Conservation (phyloP, 176 grass and related monocot genomes). For the Phyllostachys edulis region DNA sequence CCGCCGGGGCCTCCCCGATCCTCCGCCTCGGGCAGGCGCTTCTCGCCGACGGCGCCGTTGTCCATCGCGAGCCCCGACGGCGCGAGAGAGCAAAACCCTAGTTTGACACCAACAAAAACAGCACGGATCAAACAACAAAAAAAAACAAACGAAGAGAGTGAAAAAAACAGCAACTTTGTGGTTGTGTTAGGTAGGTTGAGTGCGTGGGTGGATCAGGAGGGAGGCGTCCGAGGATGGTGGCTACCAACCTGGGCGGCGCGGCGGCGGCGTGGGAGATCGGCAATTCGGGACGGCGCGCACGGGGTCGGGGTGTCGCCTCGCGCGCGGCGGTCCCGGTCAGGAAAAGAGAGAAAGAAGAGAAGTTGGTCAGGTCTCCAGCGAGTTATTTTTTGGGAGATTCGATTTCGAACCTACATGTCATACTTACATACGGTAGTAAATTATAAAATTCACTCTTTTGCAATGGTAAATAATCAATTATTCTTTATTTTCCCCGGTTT, state of each 20-base stretch:
- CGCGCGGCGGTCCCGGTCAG: slow-evolving; percentile 16
- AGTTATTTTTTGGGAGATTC: no score
- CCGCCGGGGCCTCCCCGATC: slow-evolving; percentile 29
- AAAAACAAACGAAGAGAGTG: not conserved
- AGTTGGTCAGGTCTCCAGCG: not conserved
- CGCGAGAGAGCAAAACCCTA: slow-evolving; percentile 38
- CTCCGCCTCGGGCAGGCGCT: slow-evolving; percentile 5
- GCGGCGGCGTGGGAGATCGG: slow-evolving; percentile 19
- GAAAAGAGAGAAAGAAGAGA: not conserved
- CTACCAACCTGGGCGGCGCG: slow-evolving; percentile 22
- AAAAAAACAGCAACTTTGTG: not conserved
- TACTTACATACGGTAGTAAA: no score
- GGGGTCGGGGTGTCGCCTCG: not conserved
- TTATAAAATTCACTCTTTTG: no score
- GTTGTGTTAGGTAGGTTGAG: not conserved
- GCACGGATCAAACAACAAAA: slow-evolving; percentile 41
- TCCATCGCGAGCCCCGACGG: slow-evolving; percentile 30
- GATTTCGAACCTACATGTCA: no score
- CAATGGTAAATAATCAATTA: no score
- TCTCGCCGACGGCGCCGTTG: slow-evolving; percentile 13
- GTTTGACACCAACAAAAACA: not conserved
- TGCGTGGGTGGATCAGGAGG: not conserved
- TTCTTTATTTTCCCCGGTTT: no score
- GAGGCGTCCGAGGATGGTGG: not conserved
- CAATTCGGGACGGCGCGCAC: not conserved